Base-by-base conservation (phyloP, 2,329 filamentous ascomycete genomes). In the Coniochaeta sp. region DNA sequence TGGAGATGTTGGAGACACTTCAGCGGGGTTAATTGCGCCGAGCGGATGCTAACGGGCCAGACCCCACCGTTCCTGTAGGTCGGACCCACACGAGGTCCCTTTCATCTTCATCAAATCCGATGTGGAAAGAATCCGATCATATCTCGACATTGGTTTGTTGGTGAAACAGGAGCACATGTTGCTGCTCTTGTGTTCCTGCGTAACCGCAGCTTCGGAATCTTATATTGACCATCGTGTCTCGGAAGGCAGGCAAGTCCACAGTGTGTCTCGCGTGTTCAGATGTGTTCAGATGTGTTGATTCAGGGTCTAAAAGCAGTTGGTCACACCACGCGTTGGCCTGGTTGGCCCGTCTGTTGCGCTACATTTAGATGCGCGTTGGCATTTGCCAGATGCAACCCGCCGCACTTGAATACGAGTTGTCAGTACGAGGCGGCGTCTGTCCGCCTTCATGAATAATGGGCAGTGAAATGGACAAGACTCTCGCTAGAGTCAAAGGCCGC, bases 301-400 rank as follows among this genome's bases (percentile, higher is more conserved):
- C n/a, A n/a, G n/a, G n/a, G n/a, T n/a, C n/a, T n/a, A n/a, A n/a
- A n/a, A n/a, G n/a, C n/a, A n/a, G n/a, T n/a, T n/a, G n/a, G 38
- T 42, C 38, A 22, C 38, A 42, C 38, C 20, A 42, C 22, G n/a
- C n/a, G 20, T 42, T 26, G 38, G 20, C 20, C n/a, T n/a, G n/a
- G n/a, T n/a, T n/a, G n/a, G n/a, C n/a, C n/a, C n/a, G n/a, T n/a
- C n/a, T n/a, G n/a, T n/a, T 42, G 20, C 38, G 20, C 20, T 42
- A 42, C 38, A 42, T 42, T 42, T 16, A 13, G 38, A 42, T 42
- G 38, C 38, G 38, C 38, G 38, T 42, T 42, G 38, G 18, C 38
- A 42, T 26, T 26, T 42, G 20, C 20, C 13, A 22, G 20, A 42
- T 42, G 38, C 38, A 42, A 42, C 38, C 38, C 38, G 38, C 38